phyloP scores from a whole-genome alignment of 116 monocot species.

The Thalassia testudinum region DNA sequence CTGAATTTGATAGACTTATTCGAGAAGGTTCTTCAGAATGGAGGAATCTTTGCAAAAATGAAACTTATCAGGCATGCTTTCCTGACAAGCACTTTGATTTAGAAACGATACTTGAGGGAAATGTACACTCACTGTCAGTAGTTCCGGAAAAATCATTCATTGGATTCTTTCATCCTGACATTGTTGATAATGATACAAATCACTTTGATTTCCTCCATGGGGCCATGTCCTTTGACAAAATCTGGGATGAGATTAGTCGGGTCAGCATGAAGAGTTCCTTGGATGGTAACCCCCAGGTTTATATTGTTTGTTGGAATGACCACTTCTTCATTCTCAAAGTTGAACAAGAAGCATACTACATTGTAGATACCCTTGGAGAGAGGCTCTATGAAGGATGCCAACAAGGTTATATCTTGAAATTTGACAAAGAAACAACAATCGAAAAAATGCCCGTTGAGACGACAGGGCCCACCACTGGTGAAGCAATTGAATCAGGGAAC shows the following conservation, averaged over 20 bases:
- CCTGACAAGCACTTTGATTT: conserved; percentile 81
- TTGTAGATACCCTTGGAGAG: conserved; percentile 87
- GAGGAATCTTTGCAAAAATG: conserved; percentile 65
- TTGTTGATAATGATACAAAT: conserved; percentile 12
- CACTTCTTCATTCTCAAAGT: conserved; percentile 84
- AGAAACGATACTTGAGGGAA: conserved; percentile 52
- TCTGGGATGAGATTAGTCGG: conserved; percentile 65
- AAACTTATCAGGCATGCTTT: conserved; percentile 26
- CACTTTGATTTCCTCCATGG: conserved; percentile 50
- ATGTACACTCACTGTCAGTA: conserved; percentile 45
- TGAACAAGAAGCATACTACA: conserved; percentile 63
- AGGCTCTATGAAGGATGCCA: conserved; percentile 76
- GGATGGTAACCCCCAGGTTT: conserved; percentile 19
- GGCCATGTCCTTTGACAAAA: conserved; percentile 68
- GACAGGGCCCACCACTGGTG: conserved; percentile 7
- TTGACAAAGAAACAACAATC: conserved; percentile 43
- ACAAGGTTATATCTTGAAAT: conserved; percentile 83
- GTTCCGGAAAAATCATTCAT: conserved; percentile 41
- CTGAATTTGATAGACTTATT: conserved; percentile 80
- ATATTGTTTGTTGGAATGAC: conserved; percentile 90
- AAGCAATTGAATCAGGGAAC: conserved; percentile 6
- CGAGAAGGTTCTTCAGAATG: conserved; percentile 79
- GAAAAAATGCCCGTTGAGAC: conserved; percentile 8
- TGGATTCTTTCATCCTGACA: conserved; percentile 56
- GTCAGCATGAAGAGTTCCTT: conserved; percentile 6